These are phyloP conservation scores for Diutina mesorugosa DNA, from an alignment of 1,139 yeast species.

Conservation along the genomic window DNA sequence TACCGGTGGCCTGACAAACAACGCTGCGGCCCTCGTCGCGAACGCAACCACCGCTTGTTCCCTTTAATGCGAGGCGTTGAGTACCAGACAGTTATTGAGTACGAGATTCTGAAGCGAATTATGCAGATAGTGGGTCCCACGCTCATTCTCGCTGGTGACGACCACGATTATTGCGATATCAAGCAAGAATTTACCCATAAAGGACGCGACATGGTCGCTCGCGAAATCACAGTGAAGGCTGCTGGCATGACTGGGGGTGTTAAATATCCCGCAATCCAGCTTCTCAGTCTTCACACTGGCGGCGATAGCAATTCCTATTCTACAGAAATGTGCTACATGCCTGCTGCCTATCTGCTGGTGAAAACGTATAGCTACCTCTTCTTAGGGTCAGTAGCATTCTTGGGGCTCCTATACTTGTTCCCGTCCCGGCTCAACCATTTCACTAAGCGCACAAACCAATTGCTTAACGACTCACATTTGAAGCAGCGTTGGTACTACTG, in stretches of 20 bases:
- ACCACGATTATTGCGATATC: slow-evolving; percentile 44
- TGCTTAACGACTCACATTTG: neutral
- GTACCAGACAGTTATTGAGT: slow-evolving; percentile 63
- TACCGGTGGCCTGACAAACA: slow-evolving; percentile 41
- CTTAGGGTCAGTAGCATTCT: neutral
- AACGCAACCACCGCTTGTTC: slow-evolving; percentile 38
- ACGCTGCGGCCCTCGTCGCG: slow-evolving; percentile 59
- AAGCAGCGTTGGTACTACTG: slow-evolving; percentile 1
- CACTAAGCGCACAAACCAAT: neutral
- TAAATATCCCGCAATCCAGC: slow-evolving; percentile 69
- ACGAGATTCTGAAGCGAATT: slow-evolving; percentile 37
- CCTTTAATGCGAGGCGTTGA: slow-evolving; percentile 65
- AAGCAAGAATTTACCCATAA: slow-evolving; percentile 24
- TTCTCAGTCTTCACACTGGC: slow-evolving; percentile 44
- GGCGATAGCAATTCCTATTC: slow-evolving; percentile 12
- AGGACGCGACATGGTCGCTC: slow-evolving; percentile 23
- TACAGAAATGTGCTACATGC: slow-evolving; percentile 58
- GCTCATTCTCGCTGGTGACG: slow-evolving; percentile 43
- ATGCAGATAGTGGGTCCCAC: slow-evolving; percentile 47
- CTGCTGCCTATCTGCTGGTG: slow-evolving; percentile 50
- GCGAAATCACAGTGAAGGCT: slow-evolving; percentile 80
- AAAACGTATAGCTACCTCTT: slow-evolving; percentile 19
- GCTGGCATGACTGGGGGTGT: slow-evolving; percentile 93
- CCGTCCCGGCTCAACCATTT: neutral
- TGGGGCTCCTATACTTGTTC: neutral